Conservation (phyloP, 768 basidiomycete genomes). For the Hypsizygus marmoreus region DNA sequence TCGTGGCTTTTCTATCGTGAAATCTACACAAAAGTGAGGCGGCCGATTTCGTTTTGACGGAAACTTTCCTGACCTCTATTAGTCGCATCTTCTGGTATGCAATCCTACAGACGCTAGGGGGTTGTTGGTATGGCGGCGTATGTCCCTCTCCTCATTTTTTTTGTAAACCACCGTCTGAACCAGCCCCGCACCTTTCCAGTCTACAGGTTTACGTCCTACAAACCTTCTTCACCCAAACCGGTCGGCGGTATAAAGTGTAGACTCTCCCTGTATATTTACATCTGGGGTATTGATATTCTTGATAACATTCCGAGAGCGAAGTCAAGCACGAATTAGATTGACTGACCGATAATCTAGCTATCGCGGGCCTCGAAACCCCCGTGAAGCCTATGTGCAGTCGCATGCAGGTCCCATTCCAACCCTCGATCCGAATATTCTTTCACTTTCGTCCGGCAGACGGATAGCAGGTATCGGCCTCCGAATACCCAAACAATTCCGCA, state of each 20-base stretch:
- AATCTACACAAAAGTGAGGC: constrained; percentile 81
- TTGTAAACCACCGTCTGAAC: background rate
- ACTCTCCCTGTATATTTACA: too few relatives aligned
- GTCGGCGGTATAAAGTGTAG: constrained; percentile 86
- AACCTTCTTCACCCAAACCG: constrained; percentile 96
- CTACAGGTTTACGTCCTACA: constrained; percentile 91
- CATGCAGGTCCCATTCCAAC: too few relatives aligned
- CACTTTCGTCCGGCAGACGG: too few relatives aligned
- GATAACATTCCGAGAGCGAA: too few relatives aligned
- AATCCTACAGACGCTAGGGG: constrained; percentile 72
- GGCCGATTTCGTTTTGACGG: background rate
- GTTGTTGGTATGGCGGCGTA: constrained; percentile 89
- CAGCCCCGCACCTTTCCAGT: constrained; percentile 39
- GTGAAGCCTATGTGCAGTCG: too few relatives aligned
- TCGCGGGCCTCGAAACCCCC: too few relatives aligned
- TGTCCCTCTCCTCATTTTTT: constrained; percentile 30
- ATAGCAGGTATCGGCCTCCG: too few relatives aligned
- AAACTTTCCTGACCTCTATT: constrained; percentile 5
- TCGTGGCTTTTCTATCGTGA: constrained; percentile 90
- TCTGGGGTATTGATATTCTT: too few relatives aligned
- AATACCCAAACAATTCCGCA: too few relatives aligned
- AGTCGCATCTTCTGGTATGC: constrained; percentile 96
- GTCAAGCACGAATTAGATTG: too few relatives aligned
- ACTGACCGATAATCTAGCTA: too few relatives aligned
- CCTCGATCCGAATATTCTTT: too few relatives aligned